Evolutionary conservation across 257 asterid genomes (phyloP).

Genomic region (Salvia hispanica): DNA sequence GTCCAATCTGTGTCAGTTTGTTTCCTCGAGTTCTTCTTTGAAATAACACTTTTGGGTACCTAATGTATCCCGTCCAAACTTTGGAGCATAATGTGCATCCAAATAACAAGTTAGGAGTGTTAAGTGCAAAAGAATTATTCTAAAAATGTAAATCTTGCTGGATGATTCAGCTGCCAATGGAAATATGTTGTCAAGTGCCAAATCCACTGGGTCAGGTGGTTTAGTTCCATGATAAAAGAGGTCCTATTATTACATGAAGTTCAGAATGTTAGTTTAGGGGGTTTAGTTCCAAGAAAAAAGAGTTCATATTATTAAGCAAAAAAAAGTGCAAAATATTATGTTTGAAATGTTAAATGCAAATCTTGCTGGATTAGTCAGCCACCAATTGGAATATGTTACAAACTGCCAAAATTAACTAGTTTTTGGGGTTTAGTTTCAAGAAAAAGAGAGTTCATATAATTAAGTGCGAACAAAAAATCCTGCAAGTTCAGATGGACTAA

Average conservation of each 20-base stretch:
- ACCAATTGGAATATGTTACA: background rate
- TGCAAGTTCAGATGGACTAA: background rate
- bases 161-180: too few relatives aligned
- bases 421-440: background rate
- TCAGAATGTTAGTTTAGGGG: background rate
- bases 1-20: background rate
- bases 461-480: background rate
- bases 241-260: background rate
- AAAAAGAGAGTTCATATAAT: background rate
- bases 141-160: too few relatives aligned
- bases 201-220: background rate
- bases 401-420: background rate
- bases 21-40: conserved; percentile 11
- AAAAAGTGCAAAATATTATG: background rate
- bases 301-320: background rate
- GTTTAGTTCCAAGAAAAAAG: background rate
- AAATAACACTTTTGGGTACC: background rate
- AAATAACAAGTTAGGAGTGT: too few relatives aligned
- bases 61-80: background rate
- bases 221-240: background rate
- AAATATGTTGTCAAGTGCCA: background rate
- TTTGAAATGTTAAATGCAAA: too few relatives aligned
- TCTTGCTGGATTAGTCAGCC: too few relatives aligned
- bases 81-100: background rate
- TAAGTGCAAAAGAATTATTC: too few relatives aligned